phyloP scores from a whole-genome alignment of 163 green algal species.

The Volvox carteri region DNA sequence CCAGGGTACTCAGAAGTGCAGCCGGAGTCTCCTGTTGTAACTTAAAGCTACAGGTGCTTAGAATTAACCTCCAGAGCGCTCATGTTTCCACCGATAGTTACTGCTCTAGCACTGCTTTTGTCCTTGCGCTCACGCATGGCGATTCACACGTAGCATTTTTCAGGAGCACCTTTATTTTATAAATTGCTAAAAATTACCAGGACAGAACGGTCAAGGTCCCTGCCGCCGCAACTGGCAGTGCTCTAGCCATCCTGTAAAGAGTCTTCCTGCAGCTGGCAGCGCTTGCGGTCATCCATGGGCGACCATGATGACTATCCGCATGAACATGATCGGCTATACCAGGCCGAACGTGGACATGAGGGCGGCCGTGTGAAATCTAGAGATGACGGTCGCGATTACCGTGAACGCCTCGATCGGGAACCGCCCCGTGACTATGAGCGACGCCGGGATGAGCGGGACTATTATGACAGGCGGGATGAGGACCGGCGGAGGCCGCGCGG shows the following conservation, averaged over 20 bases:
- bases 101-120: no score
- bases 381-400: constrained; percentile 47
- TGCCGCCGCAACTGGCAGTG: background rate
- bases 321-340: constrained; percentile 15
- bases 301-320: constrained; percentile 2
- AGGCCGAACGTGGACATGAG: background rate
- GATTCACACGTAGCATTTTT: background rate
- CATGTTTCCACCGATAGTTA: no score
- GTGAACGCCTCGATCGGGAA: constrained; percentile 9
- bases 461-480: constrained; percentile 10
- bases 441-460: constrained; percentile 11
- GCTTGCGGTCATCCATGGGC: background rate
- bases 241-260: background rate
- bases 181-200: background rate
- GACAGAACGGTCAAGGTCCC: background rate
- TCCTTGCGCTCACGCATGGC: no score
- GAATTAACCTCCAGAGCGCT: no score
- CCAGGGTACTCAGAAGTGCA: no score
- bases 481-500: constrained; percentile 7
- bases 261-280: background rate
- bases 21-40: no score
- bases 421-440: constrained; percentile 25
- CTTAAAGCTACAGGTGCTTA: no score
- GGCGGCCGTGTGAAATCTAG: constrained; percentile 11
- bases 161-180: background rate